Conservation (phyloP, 1,139 yeast genomes). For the Yamadazyma kanchanaburiensis region DNA sequence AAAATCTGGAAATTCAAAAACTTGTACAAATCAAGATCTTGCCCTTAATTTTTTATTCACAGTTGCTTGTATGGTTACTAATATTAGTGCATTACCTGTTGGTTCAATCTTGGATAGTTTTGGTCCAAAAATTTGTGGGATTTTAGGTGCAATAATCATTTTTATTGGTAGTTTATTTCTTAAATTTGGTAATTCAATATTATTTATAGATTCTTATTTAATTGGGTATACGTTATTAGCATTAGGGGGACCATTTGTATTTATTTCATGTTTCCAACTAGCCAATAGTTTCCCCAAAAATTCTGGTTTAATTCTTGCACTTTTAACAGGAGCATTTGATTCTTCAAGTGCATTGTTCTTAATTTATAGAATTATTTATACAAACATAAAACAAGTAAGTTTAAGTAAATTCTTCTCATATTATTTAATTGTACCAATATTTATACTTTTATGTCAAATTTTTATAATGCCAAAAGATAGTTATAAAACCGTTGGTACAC, state of each 20-base stretch:
- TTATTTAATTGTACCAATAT: slow-evolving; percentile 70
- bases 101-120: slow-evolving; percentile 72
- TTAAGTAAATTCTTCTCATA: slow-evolving; percentile 58
- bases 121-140: slow-evolving; percentile 80
- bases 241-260: slow-evolving; percentile 46
- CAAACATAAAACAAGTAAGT: slow-evolving; percentile 29
- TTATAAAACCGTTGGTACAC: slow-evolving; percentile 66
- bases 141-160: slow-evolving; percentile 64
- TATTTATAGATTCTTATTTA: slow-evolving; percentile 34
- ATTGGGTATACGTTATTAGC: slow-evolving; percentile 40
- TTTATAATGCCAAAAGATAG: slow-evolving; percentile 76
- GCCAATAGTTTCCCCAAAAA: slow-evolving; percentile 44
- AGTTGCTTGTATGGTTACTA: slow-evolving; percentile 84
- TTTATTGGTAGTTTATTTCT: slow-evolving; percentile 52
- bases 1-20: slow-evolving; percentile 16
- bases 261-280: slow-evolving; percentile 44
- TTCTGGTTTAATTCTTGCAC: slow-evolving; percentile 40
- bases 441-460: slow-evolving; percentile 69
- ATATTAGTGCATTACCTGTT: slow-evolving; percentile 75
- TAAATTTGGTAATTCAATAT: slow-evolving; percentile 26
- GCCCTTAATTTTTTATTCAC: slow-evolving; percentile 81
- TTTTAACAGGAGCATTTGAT: slow-evolving; percentile 42
- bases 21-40: slow-evolving; percentile 75
- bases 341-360: slow-evolving; percentile 45
- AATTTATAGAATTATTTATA: slow-evolving; percentile 61